phyloP scores from a whole-genome alignment of 805 yeast genomes.

The Blastobotrys terrestris region DNA sequence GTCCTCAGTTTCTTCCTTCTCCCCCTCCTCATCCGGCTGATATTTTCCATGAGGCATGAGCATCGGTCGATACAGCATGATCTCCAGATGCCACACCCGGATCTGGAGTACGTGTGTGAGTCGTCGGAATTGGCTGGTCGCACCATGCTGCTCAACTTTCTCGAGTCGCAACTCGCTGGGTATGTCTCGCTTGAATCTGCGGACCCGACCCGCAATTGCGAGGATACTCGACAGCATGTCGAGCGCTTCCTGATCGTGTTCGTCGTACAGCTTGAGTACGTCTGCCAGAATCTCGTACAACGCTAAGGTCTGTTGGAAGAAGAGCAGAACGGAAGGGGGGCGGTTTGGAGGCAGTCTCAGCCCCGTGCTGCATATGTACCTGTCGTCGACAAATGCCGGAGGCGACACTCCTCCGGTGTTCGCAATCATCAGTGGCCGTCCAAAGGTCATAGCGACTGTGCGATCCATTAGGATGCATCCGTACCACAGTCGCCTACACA shows the following conservation, averaged over 20 bases:
- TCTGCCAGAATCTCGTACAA: not conserved
- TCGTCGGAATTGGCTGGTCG: too few species aligned
- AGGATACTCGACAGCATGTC: too few species aligned
- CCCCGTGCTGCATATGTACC: constrained; percentile 17
- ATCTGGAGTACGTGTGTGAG: constrained; percentile 10
- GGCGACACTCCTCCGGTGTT: constrained; percentile 13
- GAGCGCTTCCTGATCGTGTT: too few species aligned
- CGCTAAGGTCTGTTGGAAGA: not conserved
- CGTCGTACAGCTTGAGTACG: not conserved
- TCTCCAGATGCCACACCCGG: constrained; percentile 11
- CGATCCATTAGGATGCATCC: constrained; percentile 28
- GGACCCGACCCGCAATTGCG: too few species aligned
- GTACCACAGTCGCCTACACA: constrained; percentile 27
- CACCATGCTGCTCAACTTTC: too few species aligned
- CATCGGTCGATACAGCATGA: constrained; percentile 13
- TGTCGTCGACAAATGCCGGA: constrained; percentile 23
- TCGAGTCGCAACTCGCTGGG: too few species aligned
- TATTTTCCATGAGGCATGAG: constrained; percentile 11
- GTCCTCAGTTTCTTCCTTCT: not conserved
- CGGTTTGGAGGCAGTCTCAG: too few species aligned
- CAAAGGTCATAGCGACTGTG: constrained; percentile 25
- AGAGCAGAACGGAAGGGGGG: not conserved
- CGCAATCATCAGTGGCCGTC: constrained; percentile 26
- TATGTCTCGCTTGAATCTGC: too few species aligned
- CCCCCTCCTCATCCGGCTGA: too few species aligned